A percentile compares a stretch with the other conserved stretches of the same genome.
Evolutionary conservation across 139 green algal species (phyloP).

Genomic region (Eudorina sp.): DNA sequence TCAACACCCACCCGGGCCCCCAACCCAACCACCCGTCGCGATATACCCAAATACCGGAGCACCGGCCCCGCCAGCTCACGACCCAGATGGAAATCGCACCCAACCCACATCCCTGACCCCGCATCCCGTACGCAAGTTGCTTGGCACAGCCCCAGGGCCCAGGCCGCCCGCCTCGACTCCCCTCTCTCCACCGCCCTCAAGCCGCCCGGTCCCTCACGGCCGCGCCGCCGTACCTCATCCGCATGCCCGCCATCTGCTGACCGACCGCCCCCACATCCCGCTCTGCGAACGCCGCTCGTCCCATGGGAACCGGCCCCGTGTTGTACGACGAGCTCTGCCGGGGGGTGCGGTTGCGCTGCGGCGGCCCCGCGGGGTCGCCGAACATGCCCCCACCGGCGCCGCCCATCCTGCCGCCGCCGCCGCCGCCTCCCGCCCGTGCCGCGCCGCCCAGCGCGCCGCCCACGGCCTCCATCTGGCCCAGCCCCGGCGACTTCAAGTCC

Average conservation of each 20-base stretch:
- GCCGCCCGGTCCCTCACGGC: too few relatives aligned
- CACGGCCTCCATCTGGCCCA: constrained; percentile 9
- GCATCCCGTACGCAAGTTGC: too few relatives aligned
- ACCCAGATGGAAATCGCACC: too few relatives aligned
- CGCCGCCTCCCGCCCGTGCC: too few relatives aligned
- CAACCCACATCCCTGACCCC: too few relatives aligned
- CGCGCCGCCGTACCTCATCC: constrained; percentile 6
- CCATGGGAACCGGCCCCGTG: constrained; percentile 19
- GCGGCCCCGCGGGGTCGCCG: background rate
- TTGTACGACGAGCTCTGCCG: background rate
- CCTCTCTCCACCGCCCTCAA: too few relatives aligned
- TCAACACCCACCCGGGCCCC: background rate
- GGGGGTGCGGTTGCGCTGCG: background rate
- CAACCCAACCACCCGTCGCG: too few relatives aligned
- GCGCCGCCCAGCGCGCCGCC: background rate
- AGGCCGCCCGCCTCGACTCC: too few relatives aligned
- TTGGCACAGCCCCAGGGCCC: too few relatives aligned
- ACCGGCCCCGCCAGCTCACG: too few relatives aligned
- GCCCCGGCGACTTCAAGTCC: constrained; percentile 32
- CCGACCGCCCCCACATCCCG: background rate
- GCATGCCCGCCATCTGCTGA: background rate
- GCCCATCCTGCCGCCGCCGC: background rate
- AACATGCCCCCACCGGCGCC: background rate
- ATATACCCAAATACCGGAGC: too few relatives aligned
- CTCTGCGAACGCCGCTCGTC: background rate